Conservation (phyloP, 305 asterid species). For the Fraxinus velutina region DNA sequence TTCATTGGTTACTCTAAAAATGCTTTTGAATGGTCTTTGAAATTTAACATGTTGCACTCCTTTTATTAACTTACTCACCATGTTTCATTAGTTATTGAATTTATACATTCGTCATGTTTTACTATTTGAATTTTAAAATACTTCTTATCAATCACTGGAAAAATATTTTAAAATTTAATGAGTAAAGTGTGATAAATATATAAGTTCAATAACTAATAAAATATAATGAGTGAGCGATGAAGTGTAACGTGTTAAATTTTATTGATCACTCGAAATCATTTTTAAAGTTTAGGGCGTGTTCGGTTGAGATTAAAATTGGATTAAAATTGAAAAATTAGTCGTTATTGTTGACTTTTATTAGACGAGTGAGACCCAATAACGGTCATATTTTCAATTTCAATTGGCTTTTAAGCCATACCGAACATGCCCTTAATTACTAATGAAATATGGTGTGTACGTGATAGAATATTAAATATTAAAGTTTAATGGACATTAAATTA, state of each 20-base stretch:
- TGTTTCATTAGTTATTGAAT: background rate
- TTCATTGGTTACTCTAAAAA: background rate
- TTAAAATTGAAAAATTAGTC: too few relatives aligned
- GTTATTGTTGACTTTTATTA: too few relatives aligned
- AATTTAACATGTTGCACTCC: background rate
- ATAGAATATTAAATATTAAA: too few relatives aligned
- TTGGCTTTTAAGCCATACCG: too few relatives aligned
- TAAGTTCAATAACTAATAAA: background rate
- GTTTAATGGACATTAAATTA: background rate
- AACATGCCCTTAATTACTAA: too few relatives aligned
- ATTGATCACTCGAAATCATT: background rate
- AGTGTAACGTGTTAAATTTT: background rate
- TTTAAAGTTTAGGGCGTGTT: too few relatives aligned
- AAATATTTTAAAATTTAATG: too few relatives aligned
- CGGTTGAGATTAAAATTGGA: too few relatives aligned
- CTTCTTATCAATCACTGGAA: background rate
- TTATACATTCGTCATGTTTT: background rate
- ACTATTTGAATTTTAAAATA: background rate
- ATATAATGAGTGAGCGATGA: background rate
- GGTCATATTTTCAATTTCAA: too few relatives aligned
- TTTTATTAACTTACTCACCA: background rate
- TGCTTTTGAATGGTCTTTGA: background rate
- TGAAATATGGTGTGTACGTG: background rate
- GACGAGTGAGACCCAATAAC: too few relatives aligned
- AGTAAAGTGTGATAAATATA: background rate